Percentiles rank a stretch among this genome's conserved stretches.
Conservation (phyloP, 73 alveolate species). For the Uronychia binucleata region DNA sequence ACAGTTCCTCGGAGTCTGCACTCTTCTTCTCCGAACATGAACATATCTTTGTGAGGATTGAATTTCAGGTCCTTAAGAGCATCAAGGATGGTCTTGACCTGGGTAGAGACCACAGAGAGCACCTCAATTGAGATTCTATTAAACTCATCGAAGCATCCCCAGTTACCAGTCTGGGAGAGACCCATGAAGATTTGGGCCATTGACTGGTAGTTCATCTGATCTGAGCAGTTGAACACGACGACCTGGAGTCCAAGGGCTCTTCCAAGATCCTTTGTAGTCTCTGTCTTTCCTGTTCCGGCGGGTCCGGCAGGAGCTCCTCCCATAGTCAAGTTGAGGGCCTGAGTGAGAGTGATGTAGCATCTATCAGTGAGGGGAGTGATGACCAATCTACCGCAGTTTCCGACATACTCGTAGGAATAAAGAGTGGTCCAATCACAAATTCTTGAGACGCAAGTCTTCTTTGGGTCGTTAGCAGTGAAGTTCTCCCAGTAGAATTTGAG, state of each 20-base stretch:
- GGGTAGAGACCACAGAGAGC: constrained; percentile 98
- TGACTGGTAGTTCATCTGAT: constrained; percentile 97
- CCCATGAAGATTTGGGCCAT: constrained; percentile 99
- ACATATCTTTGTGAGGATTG: constrained; percentile 74
- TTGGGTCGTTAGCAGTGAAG: constrained; percentile 70
- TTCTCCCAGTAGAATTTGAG: constrained; percentile 97
- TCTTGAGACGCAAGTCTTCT: constrained; percentile 93
- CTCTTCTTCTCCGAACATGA: constrained; percentile 95
- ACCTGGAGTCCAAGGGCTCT: constrained; percentile 98
- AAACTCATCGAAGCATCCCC: constrained; percentile 99
- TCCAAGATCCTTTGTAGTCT: constrained; percentile 94
- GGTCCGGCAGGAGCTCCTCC: constrained; percentile 99
- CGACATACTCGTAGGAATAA: constrained; percentile 99
- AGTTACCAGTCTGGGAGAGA: constrained; percentile 97
- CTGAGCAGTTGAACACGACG: constrained; percentile 99
- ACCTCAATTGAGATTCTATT: constrained; percentile 99
- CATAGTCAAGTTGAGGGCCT: constrained; percentile 96
- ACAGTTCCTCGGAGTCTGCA: constrained; percentile 89
- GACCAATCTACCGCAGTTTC: constrained; percentile 99
- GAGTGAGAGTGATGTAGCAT: constrained; percentile 99
- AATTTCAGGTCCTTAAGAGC: constrained; percentile 89
- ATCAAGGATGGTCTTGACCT: constrained; percentile 96
- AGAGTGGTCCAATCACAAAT: constrained; percentile 98
- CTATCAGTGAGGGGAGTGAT: constrained; percentile 99
- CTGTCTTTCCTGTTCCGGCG: constrained; percentile 99